Percentiles rank a stretch among this genome's conserved stretches.
Evolutionary conservation across 2,329 filamentous ascomycete genomes (phyloP).

Genomic region (Botryotinia calthae): DNA sequence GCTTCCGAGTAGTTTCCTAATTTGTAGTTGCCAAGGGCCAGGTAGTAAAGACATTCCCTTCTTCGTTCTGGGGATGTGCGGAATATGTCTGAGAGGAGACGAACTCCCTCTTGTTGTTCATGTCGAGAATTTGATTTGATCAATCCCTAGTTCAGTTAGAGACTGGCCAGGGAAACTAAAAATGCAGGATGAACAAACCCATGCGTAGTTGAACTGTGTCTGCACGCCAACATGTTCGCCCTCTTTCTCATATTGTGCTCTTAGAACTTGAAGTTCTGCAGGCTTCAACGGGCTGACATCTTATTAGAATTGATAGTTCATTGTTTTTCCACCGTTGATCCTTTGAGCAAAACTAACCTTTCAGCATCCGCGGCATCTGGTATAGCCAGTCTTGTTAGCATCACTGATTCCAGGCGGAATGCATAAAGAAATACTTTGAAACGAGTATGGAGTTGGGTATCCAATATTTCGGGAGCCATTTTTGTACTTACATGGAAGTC

Average conservation of each 20-base stretch:
- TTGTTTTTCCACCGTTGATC: not conserved
- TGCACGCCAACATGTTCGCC: slow-evolving; percentile 95
- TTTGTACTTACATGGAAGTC: slow-evolving; percentile 41
- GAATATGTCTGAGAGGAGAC: slow-evolving; percentile 94
- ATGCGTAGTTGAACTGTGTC: slow-evolving; percentile 99
- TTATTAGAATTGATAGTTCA: slow-evolving; percentile 25
- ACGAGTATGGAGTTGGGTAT: slow-evolving; percentile 32
- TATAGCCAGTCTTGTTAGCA: slow-evolving; percentile 36
- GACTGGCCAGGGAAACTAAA: not conserved
- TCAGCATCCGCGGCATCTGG: slow-evolving; percentile 96
- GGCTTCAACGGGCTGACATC: slow-evolving; percentile 76
- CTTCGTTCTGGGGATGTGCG: slow-evolving; percentile 87
- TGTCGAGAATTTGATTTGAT: slow-evolving; percentile 84
- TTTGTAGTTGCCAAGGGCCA: slow-evolving; percentile 96
- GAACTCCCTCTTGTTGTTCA: slow-evolving; percentile 93
- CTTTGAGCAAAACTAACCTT: slow-evolving; percentile 58
- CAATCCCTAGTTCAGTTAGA: slow-evolving; percentile 64
- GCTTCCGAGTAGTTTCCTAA: slow-evolving; percentile 96
- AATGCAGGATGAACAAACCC: slow-evolving; percentile 57
- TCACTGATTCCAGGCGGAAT: slow-evolving; percentile 31
- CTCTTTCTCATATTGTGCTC: slow-evolving; percentile 94
- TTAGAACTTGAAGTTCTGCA: slow-evolving; percentile 87
- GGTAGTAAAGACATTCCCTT: slow-evolving; percentile 97
- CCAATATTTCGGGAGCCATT: slow-evolving; percentile 28
- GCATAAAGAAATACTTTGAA: slow-evolving; percentile 32